Percentiles rank a stretch among this genome's conserved stretches.
Conservation (phyloP, 495 filamentous ascomycete species). For the Evansstolkia leycettana region DNA sequence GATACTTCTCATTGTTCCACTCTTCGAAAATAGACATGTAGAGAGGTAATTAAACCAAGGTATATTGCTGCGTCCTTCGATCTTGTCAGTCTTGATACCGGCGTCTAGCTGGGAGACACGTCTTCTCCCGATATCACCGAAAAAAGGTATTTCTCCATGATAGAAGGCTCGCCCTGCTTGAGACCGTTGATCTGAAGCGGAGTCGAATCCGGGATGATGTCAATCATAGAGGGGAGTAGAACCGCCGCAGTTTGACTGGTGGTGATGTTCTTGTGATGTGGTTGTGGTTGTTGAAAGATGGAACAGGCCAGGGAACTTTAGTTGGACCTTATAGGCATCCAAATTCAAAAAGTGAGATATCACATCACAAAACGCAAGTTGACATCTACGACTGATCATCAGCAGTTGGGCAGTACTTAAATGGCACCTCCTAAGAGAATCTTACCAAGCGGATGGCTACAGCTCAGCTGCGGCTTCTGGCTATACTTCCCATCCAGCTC, state of each 20-base stretch:
- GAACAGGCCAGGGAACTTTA: too few species aligned
- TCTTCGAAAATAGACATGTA: too few species aligned
- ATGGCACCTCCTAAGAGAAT: constrained; percentile 6
- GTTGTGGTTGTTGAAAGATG: too few species aligned
- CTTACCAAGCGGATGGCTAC: constrained; percentile 89
- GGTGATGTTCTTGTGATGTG: too few species aligned
- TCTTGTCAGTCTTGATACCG: constrained; percentile 15
- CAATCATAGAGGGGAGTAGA: constrained; percentile 28
- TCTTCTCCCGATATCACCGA: too few species aligned
- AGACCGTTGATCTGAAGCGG: constrained; percentile 27
- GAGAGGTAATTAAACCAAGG: too few species aligned
- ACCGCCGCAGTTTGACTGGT: too few species aligned
- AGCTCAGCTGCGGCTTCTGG: constrained; percentile 95
- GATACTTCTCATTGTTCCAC: too few species aligned
- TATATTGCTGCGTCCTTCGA: constrained; percentile 19
- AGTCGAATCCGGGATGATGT: constrained; percentile 19
- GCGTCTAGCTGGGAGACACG: constrained; percentile 22
- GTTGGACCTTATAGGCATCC: neutral
- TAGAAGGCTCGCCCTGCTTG: constrained; percentile 26
- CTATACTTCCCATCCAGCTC: constrained; percentile 84
- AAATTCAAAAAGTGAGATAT: too few species aligned
- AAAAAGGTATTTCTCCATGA: constrained; percentile 16
- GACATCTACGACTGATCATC: constrained; percentile 18
- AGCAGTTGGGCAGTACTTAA: constrained; percentile 6
- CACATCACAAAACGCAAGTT: constrained; percentile 35